phyloP scores from a whole-genome alignment of 164 flowering plant species.

The Vitis labrusca region DNA sequence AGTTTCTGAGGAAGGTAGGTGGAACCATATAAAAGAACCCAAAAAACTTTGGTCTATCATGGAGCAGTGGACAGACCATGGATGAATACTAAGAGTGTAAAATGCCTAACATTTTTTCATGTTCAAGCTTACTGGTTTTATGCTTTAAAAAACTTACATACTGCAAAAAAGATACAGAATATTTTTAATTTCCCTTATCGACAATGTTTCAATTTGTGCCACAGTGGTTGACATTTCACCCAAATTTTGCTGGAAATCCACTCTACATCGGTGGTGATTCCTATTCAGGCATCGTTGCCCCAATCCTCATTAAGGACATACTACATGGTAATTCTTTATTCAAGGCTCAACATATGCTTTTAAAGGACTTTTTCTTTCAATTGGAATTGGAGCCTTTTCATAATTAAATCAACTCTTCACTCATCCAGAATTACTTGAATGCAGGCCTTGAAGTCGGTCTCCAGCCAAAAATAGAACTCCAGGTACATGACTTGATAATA shows the following conservation, averaged over 20 bases:
- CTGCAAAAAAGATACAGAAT: neutral
- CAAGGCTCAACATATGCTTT: too few relatives aligned
- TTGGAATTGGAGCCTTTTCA: too few relatives aligned
- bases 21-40: too few relatives aligned
- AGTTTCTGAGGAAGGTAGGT: constrained; percentile 11
- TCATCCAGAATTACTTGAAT: neutral
- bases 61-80: too few relatives aligned
- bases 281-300: constrained; percentile 40
- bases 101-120: too few relatives aligned
- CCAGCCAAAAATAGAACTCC: constrained; percentile 20
- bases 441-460: constrained; percentile 25
- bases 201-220: neutral
- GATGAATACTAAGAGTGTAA: too few relatives aligned
- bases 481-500: constrained; percentile 6
- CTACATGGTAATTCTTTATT: constrained; percentile 22
- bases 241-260: constrained; percentile 27
- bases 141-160: too few relatives aligned
- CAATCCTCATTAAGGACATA: constrained; percentile 30
- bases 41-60: too few relatives aligned
- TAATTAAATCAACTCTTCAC: too few relatives aligned
- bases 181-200: neutral
- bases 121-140: too few relatives aligned
- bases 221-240: constrained; percentile 49
- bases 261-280: constrained; percentile 50
- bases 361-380: too few relatives aligned